These are phyloP conservation scores for Paracoccidioides brasiliensis DNA, from an alignment of 2,329 filamentous ascomycete species.

Conservation along the genomic window DNA sequence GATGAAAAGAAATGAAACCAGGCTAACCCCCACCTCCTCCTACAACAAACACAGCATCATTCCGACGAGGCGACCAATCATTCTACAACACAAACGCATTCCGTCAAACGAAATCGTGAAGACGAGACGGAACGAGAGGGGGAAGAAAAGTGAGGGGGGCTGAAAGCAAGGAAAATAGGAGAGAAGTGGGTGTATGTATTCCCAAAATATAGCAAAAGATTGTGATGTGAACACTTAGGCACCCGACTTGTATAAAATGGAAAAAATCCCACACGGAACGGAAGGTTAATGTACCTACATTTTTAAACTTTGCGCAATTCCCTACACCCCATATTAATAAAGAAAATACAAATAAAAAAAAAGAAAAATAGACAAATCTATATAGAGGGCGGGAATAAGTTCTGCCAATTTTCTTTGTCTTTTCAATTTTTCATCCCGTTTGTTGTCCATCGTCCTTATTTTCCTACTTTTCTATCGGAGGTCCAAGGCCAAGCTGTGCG, in stretches of 20 bases:
- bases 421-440: not conserved
- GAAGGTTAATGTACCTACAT: not conserved
- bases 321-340: not conserved
- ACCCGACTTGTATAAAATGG: not conserved
- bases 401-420: not conserved
- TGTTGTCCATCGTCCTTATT: not conserved
- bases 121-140: not conserved
- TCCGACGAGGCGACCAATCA: conserved; percentile 31
- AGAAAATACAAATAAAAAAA: not conserved
- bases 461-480: no score
- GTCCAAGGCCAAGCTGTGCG: no score
- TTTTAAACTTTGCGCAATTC: not conserved
- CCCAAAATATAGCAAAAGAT: no score
- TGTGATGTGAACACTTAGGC: not conserved
- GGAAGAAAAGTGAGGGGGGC: no score
- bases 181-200: not conserved
- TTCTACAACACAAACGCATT: conserved; percentile 14
- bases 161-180: no score
- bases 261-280: not conserved
- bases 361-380: not conserved
- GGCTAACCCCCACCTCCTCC: not conserved
- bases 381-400: not conserved
- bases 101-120: conserved; percentile 21
- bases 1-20: no score
- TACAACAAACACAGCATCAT: conserved; percentile 23